Base-by-base conservation (phyloP, 139 green algal genomes). In the Closterium sp. region DNA sequence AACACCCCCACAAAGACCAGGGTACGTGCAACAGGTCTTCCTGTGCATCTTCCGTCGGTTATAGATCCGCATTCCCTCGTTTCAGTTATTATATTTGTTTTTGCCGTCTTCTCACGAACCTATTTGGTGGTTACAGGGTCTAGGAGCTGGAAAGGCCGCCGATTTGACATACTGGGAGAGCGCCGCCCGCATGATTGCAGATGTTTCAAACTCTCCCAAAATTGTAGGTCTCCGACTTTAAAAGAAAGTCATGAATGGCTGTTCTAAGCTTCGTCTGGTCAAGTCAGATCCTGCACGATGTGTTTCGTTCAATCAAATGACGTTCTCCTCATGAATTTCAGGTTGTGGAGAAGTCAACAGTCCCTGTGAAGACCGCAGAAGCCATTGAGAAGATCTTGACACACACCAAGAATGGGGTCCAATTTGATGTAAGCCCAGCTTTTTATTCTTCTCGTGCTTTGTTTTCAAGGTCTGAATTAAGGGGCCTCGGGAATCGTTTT, bases 151-250 rank as follows among this genome's bases (percentile, higher is more conserved):
- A 90, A 98, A 97, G 91, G 98, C 98, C 6, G 98, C 98, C 31
- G 98, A 99, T 95, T 95, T 99, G 70, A 99, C 98, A 9, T 99
- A 99, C 96, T 99, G 98, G 98, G 98, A 99, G 94, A 96, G 96
- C 19, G 98, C 98, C 2, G 98, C 98, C 7, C 96, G 92, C 28
- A 94, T 94, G 92, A 94, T 94, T 24, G 92, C 89, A 21, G 89
- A 92, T 29, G 92, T 94, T 9, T 94, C 90, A 17, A 94, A 42
- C 0, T 87, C 70, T 62, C 89, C 94, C 92, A 94, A 94, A 85
- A 94, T 94, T 45, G 90, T 90, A 90, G 9, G 87, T 89, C 10
- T 87, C n/a, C 84, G 3, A 19, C 1, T 4, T 4, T 13, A 4
- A 4, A 70, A 19, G 2, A 3, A 22, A 27, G 11, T 27, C 19